A percentile compares a stretch with the other conserved stretches of the same genome.
Conservation (phyloP, 257 asterid species). For the Fraxinus anomala region DNA sequence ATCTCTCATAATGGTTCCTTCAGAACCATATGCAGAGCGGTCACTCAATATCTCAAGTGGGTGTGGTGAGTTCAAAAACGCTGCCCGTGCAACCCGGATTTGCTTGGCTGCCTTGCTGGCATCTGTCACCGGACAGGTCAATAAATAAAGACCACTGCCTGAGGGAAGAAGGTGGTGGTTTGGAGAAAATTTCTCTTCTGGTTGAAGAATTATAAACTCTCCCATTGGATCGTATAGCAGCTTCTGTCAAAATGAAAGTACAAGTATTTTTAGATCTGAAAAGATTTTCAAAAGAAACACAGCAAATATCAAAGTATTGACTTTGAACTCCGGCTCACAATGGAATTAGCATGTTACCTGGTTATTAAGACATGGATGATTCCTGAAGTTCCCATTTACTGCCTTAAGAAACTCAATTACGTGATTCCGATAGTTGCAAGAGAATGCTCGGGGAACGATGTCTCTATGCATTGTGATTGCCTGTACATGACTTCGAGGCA, state of each 20-base stretch:
- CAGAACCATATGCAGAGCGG: slow-evolving; percentile 82
- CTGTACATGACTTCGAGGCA: slow-evolving; percentile 72
- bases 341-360: slow-evolving; percentile 49
- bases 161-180: slow-evolving; percentile 84
- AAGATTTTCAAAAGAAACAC: no score
- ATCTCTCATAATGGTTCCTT: slow-evolving; percentile 78
- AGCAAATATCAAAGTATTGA: no score
- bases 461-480: slow-evolving; percentile 89
- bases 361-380: slow-evolving; percentile 72
- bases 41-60: slow-evolving; percentile 92
- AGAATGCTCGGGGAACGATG: slow-evolving; percentile 94
- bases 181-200: slow-evolving; percentile 81
- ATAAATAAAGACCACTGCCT: slow-evolving; percentile 80
- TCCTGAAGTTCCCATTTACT: slow-evolving; percentile 74
- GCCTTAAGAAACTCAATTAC: slow-evolving; percentile 88
- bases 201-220: slow-evolving; percentile 83
- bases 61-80: slow-evolving; percentile 80
- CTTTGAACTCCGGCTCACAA: no score
- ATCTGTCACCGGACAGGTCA: slow-evolving; percentile 49
- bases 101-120: slow-evolving; percentile 54
- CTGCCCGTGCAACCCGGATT: slow-evolving; percentile 57
- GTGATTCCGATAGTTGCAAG: slow-evolving; percentile 84
- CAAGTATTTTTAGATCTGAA: background rate
- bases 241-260: slow-evolving; percentile 47
- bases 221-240: slow-evolving; percentile 83